phyloP scores from a whole-genome alignment of 2,329 filamentous ascomycete genomes.

The Dothidotthia symphoricarpi region DNA sequence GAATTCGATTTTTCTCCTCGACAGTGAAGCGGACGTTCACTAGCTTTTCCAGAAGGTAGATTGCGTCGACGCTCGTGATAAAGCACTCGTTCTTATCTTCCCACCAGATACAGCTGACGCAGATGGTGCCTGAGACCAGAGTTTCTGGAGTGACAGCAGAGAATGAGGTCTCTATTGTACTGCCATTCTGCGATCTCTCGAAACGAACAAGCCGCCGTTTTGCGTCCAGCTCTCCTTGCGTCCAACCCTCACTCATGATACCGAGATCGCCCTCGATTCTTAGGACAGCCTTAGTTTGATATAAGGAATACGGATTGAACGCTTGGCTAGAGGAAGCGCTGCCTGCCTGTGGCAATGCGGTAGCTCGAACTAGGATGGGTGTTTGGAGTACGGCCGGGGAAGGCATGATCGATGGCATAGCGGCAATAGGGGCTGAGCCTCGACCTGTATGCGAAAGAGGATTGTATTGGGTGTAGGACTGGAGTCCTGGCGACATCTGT shows the following conservation, averaged over 20 bases:
- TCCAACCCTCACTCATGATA: constrained; percentile 81
- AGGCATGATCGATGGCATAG: constrained; percentile 41
- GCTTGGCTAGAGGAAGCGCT: constrained; percentile 47
- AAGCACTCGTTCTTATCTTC: constrained; percentile 86
- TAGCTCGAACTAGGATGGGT: constrained; percentile 66
- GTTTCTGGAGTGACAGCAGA: constrained; percentile 75
- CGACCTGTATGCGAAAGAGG: constrained; percentile 47
- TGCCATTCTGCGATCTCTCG: constrained; percentile 75
- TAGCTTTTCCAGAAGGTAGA: constrained; percentile 87
- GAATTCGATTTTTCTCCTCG: constrained; percentile 97
- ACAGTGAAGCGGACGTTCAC: constrained; percentile 86
- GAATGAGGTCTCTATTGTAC: constrained; percentile 78
- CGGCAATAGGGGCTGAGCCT: constrained; percentile 43
- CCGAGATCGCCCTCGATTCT: constrained; percentile 85
- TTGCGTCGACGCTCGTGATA: constrained; percentile 96
- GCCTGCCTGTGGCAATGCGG: constrained; percentile 59
- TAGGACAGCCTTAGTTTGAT: constrained; percentile 75
- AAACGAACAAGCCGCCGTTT: constrained; percentile 87
- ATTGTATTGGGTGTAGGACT: constrained; percentile 45
- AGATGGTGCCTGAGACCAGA: constrained; percentile 78
- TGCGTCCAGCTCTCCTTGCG: constrained; percentile 72
- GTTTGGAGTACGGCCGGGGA: constrained; percentile 50
- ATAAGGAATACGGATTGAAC: constrained; percentile 76
- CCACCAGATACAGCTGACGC: constrained; percentile 98
- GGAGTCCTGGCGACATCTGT: constrained; percentile 36